Evolutionary conservation across 495 filamentous ascomycete species (phyloP).

Genomic region (Aspergillus olivimuriae): DNA sequence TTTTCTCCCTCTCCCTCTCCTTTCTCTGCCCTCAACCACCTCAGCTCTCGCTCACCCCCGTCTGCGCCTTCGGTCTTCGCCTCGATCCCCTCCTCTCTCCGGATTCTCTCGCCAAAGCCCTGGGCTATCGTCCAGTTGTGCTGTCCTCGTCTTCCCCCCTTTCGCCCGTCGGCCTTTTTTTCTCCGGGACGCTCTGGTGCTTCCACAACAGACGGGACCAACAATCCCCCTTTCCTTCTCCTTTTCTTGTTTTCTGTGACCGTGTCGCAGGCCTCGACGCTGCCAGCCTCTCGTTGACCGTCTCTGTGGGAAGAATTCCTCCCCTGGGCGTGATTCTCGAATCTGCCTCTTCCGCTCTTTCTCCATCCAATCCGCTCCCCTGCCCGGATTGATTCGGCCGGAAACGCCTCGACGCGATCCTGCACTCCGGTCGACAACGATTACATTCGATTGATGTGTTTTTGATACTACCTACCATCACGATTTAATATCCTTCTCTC

Average conservation of each 20-base stretch:
- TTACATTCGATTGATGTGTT: conserved; percentile 5
- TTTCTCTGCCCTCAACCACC: conserved; percentile 11
- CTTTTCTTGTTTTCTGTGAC: conserved; percentile 9
- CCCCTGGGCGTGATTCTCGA: conserved; percentile 12
- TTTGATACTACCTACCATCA: conserved; percentile 10
- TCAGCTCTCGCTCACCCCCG: conserved; percentile 2
- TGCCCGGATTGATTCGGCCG: neutral
- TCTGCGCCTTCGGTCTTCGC: conserved; percentile 1
- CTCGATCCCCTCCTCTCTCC: conserved; percentile 1
- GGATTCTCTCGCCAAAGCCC: conserved; percentile 8
- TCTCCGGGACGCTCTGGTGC: neutral
- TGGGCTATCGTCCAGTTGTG: conserved; percentile 13
- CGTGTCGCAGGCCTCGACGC: conserved; percentile 21
- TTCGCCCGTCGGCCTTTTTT: conserved; percentile 4
- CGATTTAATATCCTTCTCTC: conserved; percentile 4
- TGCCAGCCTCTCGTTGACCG: conserved; percentile 29
- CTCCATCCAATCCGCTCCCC: neutral
- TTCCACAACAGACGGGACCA: conserved; percentile 5
- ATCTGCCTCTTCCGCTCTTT: neutral
- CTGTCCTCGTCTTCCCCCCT: conserved; percentile 6
- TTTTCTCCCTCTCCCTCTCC: no score
- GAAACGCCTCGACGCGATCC: neutral
- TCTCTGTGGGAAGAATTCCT: conserved; percentile 17
- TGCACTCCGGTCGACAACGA: conserved; percentile 3
- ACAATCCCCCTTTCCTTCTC: conserved; percentile 2